Conservation (phyloP, 2,329 filamentous ascomycete genomes). For the Coccinonectria pachysandricola region DNA sequence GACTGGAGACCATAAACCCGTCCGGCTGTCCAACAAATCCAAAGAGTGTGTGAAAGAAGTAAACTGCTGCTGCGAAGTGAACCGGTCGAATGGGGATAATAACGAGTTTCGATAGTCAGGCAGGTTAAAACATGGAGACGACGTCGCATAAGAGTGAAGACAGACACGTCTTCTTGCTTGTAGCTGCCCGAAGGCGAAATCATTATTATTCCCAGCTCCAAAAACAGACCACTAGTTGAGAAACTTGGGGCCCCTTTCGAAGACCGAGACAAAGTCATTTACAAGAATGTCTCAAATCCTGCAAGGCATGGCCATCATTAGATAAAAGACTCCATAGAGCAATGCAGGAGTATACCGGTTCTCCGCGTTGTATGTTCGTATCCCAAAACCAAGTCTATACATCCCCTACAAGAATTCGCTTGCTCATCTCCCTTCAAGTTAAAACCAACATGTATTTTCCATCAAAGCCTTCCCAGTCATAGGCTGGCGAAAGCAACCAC, state of each 20-base stretch:
- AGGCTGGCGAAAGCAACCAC: conserved; percentile 27
- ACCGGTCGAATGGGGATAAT: conserved; percentile 8
- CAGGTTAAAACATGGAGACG: conserved; percentile 10
- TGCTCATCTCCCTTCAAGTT: conserved; percentile 12
- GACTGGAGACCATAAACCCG: conserved; percentile 30
- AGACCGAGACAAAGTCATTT: conserved; percentile 19
- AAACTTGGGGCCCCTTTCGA: conserved; percentile 14
- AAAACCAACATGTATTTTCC: conserved; percentile 21
- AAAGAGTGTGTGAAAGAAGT: conserved; percentile 2
- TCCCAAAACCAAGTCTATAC: conserved; percentile 25
- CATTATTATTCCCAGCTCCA: conserved; percentile 23
- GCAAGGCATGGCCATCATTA: conserved; percentile 22
- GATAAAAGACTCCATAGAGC: conserved; percentile 22
- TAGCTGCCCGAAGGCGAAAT: too few species aligned
- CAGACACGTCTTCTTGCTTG: conserved; percentile 20
- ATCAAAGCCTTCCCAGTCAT: conserved; percentile 27
- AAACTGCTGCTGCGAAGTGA: conserved; percentile 1
- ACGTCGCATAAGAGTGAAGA: conserved; percentile 15
- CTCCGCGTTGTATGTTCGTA: conserved; percentile 27
- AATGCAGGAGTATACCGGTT: conserved; percentile 21
- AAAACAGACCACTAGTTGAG: conserved; percentile 18
- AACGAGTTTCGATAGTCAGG: too few species aligned
- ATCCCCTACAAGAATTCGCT: conserved; percentile 21
- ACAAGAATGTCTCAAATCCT: conserved; percentile 20
- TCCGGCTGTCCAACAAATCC: conserved; percentile 12